Base-by-base conservation (phyloP, 352 stramenopile genomes). In the Phytophthora sp. region DNA sequence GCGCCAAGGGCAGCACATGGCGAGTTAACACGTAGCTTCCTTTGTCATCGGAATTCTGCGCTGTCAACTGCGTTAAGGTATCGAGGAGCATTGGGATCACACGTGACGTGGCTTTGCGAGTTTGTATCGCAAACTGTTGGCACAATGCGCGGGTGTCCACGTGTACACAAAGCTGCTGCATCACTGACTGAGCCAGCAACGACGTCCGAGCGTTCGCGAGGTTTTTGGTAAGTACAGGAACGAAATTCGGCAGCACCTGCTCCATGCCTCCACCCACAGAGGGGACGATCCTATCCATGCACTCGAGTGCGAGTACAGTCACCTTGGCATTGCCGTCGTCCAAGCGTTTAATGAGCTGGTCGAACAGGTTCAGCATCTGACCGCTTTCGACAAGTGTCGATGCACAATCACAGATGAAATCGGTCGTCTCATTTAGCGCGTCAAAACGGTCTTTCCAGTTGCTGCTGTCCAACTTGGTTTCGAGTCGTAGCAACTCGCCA, bases 401-500 rank as follows among this genome's bases (percentile, higher is more conserved):
- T 12, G 65, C 69, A 57, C 31, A 59, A 6, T 26, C 39, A 33
- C 53, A 51, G 13, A 90, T 52, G 23, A 90, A 87, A 0, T 75
- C 50, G 0, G 64, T 79, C 0, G 65, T 54, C 12, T 86, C 76
- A 7, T 67, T 65, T 0, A 95, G 57, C 4, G 82, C 84, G 6
- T 93, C 80, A 21, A 86, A 86, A 0, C 86, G 84, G 42, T 92
- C 84, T 69, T 90, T 92, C 86, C 84, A 94, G 57, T 92, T 92
- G 62, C 62, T 83, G 47, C 81, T 92, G 5, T 88, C 74, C 15
- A 94, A 77, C 20, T 77, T 76, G 11, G 65, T 74, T 4, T 79
- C 58, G 11, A 94, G 51, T n/a, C 46, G 47, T 52, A 63, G 49
- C 11, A 94, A 49, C 11, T 65, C 60, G 1, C 85, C 74, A 11